Evolutionary conservation across 2,329 filamentous ascomycete genomes (phyloP).

Genomic region (Cladosporium sphaerospermum): DNA sequence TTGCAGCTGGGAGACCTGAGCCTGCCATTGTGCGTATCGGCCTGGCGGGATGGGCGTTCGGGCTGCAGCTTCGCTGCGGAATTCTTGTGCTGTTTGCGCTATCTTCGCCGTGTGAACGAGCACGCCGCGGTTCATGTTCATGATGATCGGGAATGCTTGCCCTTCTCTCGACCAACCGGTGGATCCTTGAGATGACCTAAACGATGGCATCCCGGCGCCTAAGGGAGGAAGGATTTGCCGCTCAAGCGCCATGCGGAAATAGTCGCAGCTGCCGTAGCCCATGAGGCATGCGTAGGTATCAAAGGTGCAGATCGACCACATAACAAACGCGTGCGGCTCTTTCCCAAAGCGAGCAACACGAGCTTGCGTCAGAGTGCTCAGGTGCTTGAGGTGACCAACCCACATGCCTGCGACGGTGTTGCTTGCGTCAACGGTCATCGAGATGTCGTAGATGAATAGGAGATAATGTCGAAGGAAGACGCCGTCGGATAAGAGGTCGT

Average conservation of each 20-base stretch:
- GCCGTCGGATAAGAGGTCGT: slow-evolving; percentile 50
- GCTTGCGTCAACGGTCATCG: slow-evolving; percentile 23
- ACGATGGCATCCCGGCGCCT: slow-evolving; percentile 1
- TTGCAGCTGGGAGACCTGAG: slow-evolving; percentile 22
- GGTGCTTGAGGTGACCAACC: slow-evolving; percentile 48
- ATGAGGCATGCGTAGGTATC: slow-evolving; percentile 52
- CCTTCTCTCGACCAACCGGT: slow-evolving; percentile 13
- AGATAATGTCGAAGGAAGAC: slow-evolving; percentile 52
- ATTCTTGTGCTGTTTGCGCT: slow-evolving; percentile 37
- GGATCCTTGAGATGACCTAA: background rate
- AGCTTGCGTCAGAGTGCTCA: slow-evolving; percentile 27
- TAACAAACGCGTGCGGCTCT: slow-evolving; percentile 45
- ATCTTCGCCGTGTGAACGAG: slow-evolving; percentile 41
- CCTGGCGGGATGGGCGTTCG: slow-evolving; percentile 15
- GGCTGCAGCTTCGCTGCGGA: slow-evolving; percentile 31
- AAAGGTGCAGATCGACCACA: slow-evolving; percentile 50
- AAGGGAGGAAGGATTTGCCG: slow-evolving; percentile 43
- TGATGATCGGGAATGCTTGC: slow-evolving; percentile 30
- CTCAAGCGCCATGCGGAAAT: slow-evolving; percentile 43
- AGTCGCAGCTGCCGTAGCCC: slow-evolving; percentile 46
- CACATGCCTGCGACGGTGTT: slow-evolving; percentile 44
- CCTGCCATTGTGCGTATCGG: slow-evolving; percentile 22
- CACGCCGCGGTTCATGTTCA: slow-evolving; percentile 42
- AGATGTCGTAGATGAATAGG: slow-evolving; percentile 51
- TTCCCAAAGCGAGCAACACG: slow-evolving; percentile 24